Percentiles rank a stretch among this genome's conserved stretches.
These are phyloP conservation scores for Rubroshorea leprosula DNA, from an alignment of 345 rosid species.

Conservation along the genomic window DNA sequence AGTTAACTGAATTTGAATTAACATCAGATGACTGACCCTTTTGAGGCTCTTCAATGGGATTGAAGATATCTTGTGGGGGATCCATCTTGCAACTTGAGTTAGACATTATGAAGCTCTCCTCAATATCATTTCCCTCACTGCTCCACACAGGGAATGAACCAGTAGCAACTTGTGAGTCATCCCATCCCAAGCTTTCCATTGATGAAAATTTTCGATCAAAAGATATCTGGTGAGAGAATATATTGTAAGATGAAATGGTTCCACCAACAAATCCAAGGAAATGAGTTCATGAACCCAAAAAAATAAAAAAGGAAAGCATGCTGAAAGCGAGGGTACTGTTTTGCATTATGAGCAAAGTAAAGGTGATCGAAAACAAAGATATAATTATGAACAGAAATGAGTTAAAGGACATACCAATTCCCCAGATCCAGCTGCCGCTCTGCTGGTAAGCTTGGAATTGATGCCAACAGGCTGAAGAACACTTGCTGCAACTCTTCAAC, in stretches of 20 bases:
- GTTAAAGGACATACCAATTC: constrained; percentile 17
- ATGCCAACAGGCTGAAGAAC: constrained; percentile 12
- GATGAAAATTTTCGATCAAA: neutral
- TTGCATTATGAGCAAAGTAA: neutral
- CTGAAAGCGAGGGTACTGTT: neutral
- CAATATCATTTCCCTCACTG: constrained; percentile 18
- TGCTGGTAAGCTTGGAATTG: constrained; percentile 9
- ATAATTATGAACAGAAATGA: neutral
- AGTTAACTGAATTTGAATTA: neutral
- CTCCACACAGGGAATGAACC: constrained; percentile 25
- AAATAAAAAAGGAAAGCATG: neutral
- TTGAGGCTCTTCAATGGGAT: constrained; percentile 32
- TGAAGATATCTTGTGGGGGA: constrained; percentile 31
- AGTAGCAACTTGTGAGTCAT: constrained; percentile 26
- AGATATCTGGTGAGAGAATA: neutral
- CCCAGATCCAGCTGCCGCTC: constrained; percentile 19
- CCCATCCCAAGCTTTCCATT: constrained; percentile 54
- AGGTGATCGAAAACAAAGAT: too few species aligned
- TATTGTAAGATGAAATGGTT: neutral
- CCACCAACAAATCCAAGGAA: neutral
- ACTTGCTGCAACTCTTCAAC: constrained; percentile 6
- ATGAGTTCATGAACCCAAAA: neutral
- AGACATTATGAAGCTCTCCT: constrained; percentile 21
- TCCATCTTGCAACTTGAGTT: constrained; percentile 26
- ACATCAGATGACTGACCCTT: constrained; percentile 18